Conservation (phyloP, 2,329 filamentous ascomycete genomes). For the Eurotiales sp. region DNA sequence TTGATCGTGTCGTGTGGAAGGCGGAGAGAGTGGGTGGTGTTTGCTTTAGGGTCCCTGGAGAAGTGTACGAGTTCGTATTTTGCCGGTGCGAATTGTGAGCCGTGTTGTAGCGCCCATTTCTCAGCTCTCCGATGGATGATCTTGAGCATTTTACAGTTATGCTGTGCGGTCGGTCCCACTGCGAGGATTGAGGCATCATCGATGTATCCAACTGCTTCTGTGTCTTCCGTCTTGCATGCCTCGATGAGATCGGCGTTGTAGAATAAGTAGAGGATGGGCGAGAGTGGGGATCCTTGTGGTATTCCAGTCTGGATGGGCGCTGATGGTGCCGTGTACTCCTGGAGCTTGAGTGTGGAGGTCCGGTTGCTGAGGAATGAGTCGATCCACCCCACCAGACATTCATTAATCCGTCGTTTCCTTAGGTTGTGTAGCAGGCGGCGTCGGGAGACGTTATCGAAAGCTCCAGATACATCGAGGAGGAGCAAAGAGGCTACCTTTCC, state of each 20-base stretch:
- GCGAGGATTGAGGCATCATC: constrained; percentile 15
- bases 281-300: constrained; percentile 17
- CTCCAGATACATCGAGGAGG: no score
- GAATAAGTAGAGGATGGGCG: constrained; percentile 26
- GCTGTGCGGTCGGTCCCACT: constrained; percentile 9
- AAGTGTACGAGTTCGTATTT: constrained; percentile 25
- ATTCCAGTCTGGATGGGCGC: not conserved
- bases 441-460: no score
- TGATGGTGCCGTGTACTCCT: not conserved
- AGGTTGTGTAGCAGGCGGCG: not conserved
- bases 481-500: no score
- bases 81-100: constrained; percentile 19
- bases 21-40: constrained; percentile 17
- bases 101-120: constrained; percentile 19
- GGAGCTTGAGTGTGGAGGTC: not conserved
- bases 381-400: not conserved
- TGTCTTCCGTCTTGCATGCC: constrained; percentile 9
- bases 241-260: constrained; percentile 25
- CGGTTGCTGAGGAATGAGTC: constrained; percentile 6
- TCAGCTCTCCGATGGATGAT: constrained; percentile 16
- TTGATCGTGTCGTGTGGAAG: constrained; percentile 15
- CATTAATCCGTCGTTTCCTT: not conserved
- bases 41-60: constrained; percentile 15
- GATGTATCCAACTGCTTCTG: constrained; percentile 15
- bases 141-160: constrained; percentile 19